Conservation (phyloP, 139 green algal species). For the Chlamydomonas eustigma region DNA sequence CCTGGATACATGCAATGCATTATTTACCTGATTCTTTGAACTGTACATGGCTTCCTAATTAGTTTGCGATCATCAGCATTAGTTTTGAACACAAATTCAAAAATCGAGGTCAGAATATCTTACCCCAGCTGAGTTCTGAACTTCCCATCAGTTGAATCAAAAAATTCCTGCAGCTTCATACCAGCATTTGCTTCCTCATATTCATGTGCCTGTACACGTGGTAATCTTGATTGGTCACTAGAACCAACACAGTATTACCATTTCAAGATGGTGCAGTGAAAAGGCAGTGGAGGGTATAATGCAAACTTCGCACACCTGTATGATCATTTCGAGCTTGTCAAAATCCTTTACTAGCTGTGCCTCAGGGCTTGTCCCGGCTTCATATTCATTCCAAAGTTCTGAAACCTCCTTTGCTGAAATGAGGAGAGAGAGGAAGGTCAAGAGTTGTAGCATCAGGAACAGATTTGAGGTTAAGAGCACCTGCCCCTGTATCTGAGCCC, state of each 20-base stretch:
- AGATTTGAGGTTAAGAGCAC: too few relatives aligned
- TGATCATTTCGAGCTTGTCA: constrained; percentile 89
- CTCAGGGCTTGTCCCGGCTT: constrained; percentile 66
- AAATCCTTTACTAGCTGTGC: constrained; percentile 92
- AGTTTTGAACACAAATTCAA: too few relatives aligned
- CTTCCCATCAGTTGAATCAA: constrained; percentile 70
- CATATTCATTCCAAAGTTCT: constrained; percentile 88
- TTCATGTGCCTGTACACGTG: constrained; percentile 65
- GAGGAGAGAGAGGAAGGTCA: too few relatives aligned
- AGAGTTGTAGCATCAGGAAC: too few relatives aligned
- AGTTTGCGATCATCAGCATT: too few relatives aligned
- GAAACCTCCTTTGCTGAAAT: constrained; percentile 60
- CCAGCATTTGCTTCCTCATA: constrained; percentile 70
- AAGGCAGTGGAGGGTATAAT: neutral
- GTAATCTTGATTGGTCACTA: too few relatives aligned
- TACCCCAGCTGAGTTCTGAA: constrained; percentile 70
- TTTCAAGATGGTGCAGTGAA: neutral
- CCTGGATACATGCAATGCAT: too few relatives aligned
- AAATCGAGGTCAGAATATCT: too few relatives aligned
- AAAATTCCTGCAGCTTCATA: constrained; percentile 80
- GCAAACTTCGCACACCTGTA: constrained; percentile 31
- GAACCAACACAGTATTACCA: constrained; percentile 17
- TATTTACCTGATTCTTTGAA: too few relatives aligned
- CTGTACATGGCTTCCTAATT: too few relatives aligned
- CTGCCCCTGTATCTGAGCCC: constrained; percentile 34